Percentiles rank a stretch among this genome's conserved stretches.
Evolutionary conservation across 2,329 filamentous ascomycete genomes (phyloP).

Genomic region (Myotisia sp.): DNA sequence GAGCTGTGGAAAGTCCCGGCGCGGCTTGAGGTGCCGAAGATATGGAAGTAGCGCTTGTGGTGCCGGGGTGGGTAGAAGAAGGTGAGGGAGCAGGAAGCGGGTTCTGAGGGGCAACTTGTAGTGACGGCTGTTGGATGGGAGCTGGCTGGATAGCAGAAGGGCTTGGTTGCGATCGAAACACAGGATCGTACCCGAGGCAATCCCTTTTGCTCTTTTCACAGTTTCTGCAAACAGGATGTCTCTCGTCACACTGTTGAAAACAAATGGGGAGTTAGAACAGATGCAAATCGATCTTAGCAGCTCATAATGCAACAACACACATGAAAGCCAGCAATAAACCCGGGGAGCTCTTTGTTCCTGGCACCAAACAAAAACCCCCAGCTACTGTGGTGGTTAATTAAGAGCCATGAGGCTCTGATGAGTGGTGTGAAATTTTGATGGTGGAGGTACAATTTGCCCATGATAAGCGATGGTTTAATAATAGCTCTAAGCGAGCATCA

Average conservation of each 20-base stretch:
- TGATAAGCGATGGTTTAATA: no score
- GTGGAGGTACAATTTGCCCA: no score
- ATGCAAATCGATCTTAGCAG: no score
- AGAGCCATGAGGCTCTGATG: no score
- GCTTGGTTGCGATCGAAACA: conserved; percentile 56
- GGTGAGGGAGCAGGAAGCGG: conserved; percentile 21
- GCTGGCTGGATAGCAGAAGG: conserved; percentile 55
- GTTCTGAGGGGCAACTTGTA: conserved; percentile 28
- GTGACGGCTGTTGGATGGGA: conserved; percentile 30
- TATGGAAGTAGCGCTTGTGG: conserved; percentile 4
- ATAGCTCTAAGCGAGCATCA: conserved; percentile 12
- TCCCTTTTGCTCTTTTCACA: conserved; percentile 55
- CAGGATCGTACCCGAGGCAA: conserved; percentile 53
- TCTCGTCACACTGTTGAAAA: conserved; percentile 87
- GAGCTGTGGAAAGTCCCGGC: conserved; percentile 1
- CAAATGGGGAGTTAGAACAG: no score
- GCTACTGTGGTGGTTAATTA: no score
- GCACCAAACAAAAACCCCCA: no score
- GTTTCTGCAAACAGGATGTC: conserved; percentile 70
- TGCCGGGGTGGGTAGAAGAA: background rate
- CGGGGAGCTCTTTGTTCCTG: no score
- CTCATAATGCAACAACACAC: no score
- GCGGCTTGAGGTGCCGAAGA: conserved; percentile 7
- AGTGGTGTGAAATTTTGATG: no score
- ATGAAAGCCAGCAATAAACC: no score